Conservation (phyloP, 139 green algal genomes). For the Yamagishiella unicocca region DNA sequence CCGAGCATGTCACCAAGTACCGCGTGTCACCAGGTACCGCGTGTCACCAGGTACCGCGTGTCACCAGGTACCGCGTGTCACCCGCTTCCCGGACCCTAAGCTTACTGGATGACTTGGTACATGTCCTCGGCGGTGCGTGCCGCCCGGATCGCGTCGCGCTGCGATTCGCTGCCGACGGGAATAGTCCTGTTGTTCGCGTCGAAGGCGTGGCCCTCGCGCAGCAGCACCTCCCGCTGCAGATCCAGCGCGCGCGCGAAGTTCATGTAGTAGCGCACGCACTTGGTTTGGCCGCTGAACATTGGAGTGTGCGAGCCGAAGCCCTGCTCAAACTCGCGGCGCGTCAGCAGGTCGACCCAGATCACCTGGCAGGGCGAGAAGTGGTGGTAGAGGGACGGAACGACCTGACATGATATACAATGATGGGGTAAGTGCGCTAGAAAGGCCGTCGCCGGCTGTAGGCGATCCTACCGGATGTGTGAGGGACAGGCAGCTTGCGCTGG, state of each 20-base stretch:
- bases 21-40: no score
- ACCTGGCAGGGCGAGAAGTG: slow-evolving; percentile 75
- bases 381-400: no score
- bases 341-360: slow-evolving; percentile 96
- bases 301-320: slow-evolving; percentile 94
- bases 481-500: no score
- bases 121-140: slow-evolving; percentile 78
- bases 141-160: slow-evolving; percentile 61
- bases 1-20: no score
- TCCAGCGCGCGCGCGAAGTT: slow-evolving; percentile 78
- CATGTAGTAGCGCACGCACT: slow-evolving; percentile 94
- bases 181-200: slow-evolving; percentile 75
- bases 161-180: slow-evolving; percentile 58
- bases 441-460: no score
- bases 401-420: no score
- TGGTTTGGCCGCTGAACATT: slow-evolving; percentile 93
- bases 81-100: no score
- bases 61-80: no score
- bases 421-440: no score
- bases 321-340: slow-evolving; percentile 83
- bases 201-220: slow-evolving; percentile 69
- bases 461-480: no score
- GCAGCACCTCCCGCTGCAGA: slow-evolving; percentile 73
- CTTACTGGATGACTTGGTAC: slow-evolving; percentile 69
- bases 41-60: no score